These are phyloP conservation scores for Suhomyces faveliae DNA, from an alignment of 805 yeast genomes.

Conservation along the genomic window DNA sequence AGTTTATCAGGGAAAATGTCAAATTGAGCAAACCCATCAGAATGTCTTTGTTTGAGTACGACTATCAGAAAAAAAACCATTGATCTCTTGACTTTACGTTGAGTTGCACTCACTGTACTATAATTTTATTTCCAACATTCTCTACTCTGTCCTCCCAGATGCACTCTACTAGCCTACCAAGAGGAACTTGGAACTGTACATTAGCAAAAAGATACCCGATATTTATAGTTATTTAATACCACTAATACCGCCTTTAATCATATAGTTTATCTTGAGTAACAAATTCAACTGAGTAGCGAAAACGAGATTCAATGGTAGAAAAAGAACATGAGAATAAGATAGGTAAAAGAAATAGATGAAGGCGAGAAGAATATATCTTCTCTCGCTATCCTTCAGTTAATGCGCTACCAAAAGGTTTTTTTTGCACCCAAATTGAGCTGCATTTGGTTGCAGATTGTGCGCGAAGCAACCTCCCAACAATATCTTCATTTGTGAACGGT, in stretches of 20 bases:
- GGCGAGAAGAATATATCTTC: no score
- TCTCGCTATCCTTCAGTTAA: no score
- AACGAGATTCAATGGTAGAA: no score
- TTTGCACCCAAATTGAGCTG: neutral
- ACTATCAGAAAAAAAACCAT: conserved; percentile 1
- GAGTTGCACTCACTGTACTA: neutral
- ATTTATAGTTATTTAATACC: no score
- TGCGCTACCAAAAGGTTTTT: neutral
- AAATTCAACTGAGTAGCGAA: no score
- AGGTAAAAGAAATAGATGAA: no score
- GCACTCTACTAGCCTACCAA: no score
- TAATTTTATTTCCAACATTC: neutral
- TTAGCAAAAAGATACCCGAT: no score
- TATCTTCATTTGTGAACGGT: neutral
- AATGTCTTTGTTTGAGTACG: conserved; percentile 10
- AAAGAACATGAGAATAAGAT: no score
- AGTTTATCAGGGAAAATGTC: neutral
- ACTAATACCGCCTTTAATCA: no score
- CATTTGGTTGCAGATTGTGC: neutral
- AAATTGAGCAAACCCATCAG: conserved; percentile 7
- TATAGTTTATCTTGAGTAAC: no score
- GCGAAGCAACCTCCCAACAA: neutral
- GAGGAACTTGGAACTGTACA: neutral
- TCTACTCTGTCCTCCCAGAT: no score
- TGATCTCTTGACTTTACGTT: neutral